These are phyloP conservation scores for Melastoma malabathricum DNA, from an alignment of 345 rosid species.

Conservation along the genomic window DNA sequence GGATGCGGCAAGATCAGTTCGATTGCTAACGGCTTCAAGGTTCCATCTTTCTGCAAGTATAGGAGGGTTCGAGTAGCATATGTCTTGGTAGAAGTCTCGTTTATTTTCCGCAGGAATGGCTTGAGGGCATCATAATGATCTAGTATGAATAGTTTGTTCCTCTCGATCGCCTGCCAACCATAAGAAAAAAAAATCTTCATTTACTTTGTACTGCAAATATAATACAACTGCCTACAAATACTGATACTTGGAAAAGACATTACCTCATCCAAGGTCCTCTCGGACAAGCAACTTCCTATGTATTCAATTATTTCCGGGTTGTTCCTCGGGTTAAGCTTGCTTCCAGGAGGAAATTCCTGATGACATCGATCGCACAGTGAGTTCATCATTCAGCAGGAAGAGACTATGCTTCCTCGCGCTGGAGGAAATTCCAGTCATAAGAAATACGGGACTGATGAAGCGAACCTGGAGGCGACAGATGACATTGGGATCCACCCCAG, in stretches of 20 bases:
- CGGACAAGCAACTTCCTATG: conserved; percentile 35
- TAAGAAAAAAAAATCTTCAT: not conserved
- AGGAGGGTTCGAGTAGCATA: conserved; percentile 74
- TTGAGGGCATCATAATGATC: conserved; percentile 76
- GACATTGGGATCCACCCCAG: conserved; percentile 52
- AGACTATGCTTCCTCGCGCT: too few relatives aligned
- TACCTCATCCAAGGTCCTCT: conserved; percentile 44
- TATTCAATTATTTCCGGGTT: conserved; percentile 39
- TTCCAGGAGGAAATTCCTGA: conserved; percentile 63
- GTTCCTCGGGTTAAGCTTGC: conserved; percentile 43
- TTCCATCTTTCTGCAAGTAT: conserved; percentile 62
- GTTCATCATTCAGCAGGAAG: too few relatives aligned
- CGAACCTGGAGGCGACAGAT: conserved; percentile 49
- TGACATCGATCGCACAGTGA: not conserved
- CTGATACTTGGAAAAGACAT: not conserved
- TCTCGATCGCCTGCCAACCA: conserved; percentile 38
- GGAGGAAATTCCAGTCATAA: too few relatives aligned
- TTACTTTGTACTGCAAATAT: too few relatives aligned
- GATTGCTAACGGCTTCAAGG: conserved; percentile 73
- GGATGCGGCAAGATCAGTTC: conserved; percentile 74
- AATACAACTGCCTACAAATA: too few relatives aligned
- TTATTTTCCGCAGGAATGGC: conserved; percentile 60
- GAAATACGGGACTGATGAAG: not conserved
- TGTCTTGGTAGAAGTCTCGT: conserved; percentile 42
- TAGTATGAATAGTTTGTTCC: conserved; percentile 52